Conservation (phyloP, 495 filamentous ascomycete species). For the Penicillium pancosmium region DNA sequence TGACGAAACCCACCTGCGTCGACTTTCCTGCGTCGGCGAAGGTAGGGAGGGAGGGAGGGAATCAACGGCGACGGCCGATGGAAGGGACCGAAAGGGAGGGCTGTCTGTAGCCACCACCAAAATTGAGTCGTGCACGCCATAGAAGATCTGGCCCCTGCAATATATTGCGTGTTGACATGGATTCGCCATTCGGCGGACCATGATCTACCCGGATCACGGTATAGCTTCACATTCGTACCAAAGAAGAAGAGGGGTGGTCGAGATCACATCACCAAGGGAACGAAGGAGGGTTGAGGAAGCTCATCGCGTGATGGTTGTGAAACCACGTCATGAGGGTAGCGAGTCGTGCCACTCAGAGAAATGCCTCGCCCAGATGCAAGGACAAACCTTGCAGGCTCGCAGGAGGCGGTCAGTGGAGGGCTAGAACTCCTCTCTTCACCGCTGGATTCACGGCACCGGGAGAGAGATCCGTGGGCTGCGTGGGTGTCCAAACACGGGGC, state of each 20-base stretch:
- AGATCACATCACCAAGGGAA: background rate
- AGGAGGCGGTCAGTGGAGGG: conserved; percentile 39
- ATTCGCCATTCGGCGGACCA: conserved; percentile 4
- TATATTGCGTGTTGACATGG: conserved; percentile 19
- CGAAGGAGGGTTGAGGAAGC: background rate
- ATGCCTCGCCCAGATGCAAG: conserved; percentile 29
- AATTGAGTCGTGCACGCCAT: conserved; percentile 24
- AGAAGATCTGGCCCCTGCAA: conserved; percentile 2
- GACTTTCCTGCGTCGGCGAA: conserved; percentile 3
- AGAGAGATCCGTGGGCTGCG: conserved; percentile 17
- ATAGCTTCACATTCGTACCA: conserved; percentile 5
- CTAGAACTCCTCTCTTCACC: conserved; percentile 25
- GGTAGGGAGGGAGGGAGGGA: conserved; percentile 5
- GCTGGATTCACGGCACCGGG: conserved; percentile 20
- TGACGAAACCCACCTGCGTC: conserved; percentile 14
- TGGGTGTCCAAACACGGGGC: conserved; percentile 22
- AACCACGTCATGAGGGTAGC: conserved; percentile 18
- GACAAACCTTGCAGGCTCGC: conserved; percentile 37
- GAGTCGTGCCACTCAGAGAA: conserved; percentile 15
- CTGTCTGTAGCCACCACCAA: background rate
- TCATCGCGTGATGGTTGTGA: conserved; percentile 22
- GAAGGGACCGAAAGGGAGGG: conserved; percentile 9
- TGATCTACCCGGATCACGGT: background rate
- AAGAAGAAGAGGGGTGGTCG: background rate
- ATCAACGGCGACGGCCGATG: conserved; percentile 15